Evolutionary conservation across 2,329 filamentous ascomycete genomes (phyloP), one percentile per base, ranked within the genome.

Genomic region (Colletotrichum sp.): DNA sequence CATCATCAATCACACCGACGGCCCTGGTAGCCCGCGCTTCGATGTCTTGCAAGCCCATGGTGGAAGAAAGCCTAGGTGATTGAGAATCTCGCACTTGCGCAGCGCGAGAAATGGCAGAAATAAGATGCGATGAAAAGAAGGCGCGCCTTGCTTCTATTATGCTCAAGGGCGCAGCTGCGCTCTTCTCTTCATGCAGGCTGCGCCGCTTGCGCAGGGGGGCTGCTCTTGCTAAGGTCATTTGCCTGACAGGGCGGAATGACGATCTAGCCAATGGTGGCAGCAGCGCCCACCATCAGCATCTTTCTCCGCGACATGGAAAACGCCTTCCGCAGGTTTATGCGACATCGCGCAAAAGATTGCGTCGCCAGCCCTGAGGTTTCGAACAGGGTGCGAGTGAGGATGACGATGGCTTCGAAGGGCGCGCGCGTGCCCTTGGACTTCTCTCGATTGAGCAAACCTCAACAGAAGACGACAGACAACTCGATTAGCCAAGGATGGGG

Each of bases 91-190:
- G 68, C 62, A 67, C 38, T 62, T 59, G 70, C 58, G 59, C 18
- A 24, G 21, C 47, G 51, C 59, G 31, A 43, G 31, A 54, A 54
- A 34, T 70, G 11, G 59, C 13, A 31, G 63, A 58, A 47, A 18
- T 18, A 47, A 47, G 24, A 15, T 16, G 31, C 12, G 51, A n/a
- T 18, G 54, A 18, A 29, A 38, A 55, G 15, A 63, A 54, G 9
- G 29, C 21, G 34, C 62, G 58, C 16, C 38, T 13, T 43, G 33
- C 31, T 27, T 27, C 16, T 21, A 29, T 38, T 58, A 51, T 51
- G 27, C 38, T 8, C 27, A 72, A 74, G 69, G 27, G 69, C 72
- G 57, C 72, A 67, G 29, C 63, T 36, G 67, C 67, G 71, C 67
- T 71, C 58, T 71, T 68, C 64, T 66, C 34, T 11, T 18, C 29